phyloP scores from a whole-genome alignment of 345 rosid species.

The Bretschneidera sinensis region DNA sequence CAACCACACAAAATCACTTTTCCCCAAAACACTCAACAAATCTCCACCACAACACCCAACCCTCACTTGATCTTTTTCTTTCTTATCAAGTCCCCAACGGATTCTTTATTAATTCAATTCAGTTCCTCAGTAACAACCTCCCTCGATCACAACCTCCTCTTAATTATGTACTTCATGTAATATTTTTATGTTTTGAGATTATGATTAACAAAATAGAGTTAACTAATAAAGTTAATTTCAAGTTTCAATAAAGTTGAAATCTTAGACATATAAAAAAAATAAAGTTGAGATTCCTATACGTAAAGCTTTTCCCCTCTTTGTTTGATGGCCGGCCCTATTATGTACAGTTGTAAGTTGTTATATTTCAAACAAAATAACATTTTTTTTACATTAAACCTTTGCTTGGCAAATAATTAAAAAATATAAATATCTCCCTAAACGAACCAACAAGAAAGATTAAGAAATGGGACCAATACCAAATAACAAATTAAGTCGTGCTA shows the following conservation, averaged over 20 bases:
- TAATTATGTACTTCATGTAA: too few species aligned
- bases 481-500: too few species aligned
- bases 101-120: conserved; percentile 2
- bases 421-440: too few species aligned
- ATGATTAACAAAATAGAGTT: not conserved
- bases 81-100: not conserved
- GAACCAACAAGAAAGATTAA: too few species aligned
- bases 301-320: conserved; percentile 8
- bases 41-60: conserved; percentile 23
- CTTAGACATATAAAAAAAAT: not conserved
- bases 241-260: conserved; percentile 10
- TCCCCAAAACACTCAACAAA: too few species aligned
- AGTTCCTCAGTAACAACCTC: not conserved
- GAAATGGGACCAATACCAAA: too few species aligned
- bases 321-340: conserved; percentile 21
- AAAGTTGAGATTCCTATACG: too few species aligned
- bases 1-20: conserved; percentile 10
- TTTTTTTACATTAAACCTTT: too few species aligned
- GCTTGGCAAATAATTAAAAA: too few species aligned
- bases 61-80: conserved; percentile 11
- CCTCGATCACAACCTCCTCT: conserved; percentile 23
- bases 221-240: not conserved
- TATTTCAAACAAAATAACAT: too few species aligned
- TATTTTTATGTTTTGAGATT: conserved; percentile 5
- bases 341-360: too few species aligned